Conservation (phyloP, 805 yeast genomes). For the Kodamaea kakaduensis region DNA sequence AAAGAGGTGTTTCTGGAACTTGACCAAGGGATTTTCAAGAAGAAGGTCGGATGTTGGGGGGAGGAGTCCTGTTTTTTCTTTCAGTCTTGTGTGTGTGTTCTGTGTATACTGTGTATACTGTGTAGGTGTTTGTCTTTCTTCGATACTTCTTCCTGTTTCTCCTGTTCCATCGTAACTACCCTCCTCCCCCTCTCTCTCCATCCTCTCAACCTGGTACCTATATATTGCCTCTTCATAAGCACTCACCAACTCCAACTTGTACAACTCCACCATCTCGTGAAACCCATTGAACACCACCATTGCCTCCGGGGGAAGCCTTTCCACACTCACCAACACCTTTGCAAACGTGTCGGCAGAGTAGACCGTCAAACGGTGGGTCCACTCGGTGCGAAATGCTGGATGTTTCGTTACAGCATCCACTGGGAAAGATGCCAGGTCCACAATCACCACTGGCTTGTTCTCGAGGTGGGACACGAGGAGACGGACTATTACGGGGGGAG, state of each 20-base stretch:
- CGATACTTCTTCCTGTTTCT: too few species aligned
- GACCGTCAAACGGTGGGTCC: slow-evolving; percentile 17
- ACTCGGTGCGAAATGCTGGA: slow-evolving; percentile 17
- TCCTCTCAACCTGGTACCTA: slow-evolving; percentile 22
- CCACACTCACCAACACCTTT: slow-evolving; percentile 19
- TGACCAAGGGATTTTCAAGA: slow-evolving; percentile 26
- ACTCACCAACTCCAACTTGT: slow-evolving; percentile 30
- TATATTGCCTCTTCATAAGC: slow-evolving; percentile 32
- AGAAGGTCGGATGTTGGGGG: slow-evolving; percentile 28
- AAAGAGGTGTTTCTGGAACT: slow-evolving; percentile 29
- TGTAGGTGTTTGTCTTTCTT: slow-evolving; percentile 17
- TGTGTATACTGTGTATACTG: too few species aligned
- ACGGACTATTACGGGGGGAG: slow-evolving; percentile 19
- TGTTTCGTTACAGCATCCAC: slow-evolving; percentile 19
- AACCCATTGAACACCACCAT: slow-evolving; percentile 27
- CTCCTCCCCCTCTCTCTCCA: slow-evolving; percentile 24
- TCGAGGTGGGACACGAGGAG: slow-evolving; percentile 28
- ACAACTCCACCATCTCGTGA: slow-evolving; percentile 35
- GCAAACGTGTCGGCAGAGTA: slow-evolving; percentile 27
- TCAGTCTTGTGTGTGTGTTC: neutral
- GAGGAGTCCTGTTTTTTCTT: slow-evolving; percentile 12
- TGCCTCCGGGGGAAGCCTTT: slow-evolving; percentile 7
- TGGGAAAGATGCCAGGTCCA: slow-evolving; percentile 32
- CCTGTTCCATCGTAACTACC: slow-evolving; percentile 16
- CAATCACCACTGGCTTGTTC: slow-evolving; percentile 20